Evolutionary conservation across 2,329 filamentous ascomycete species (phyloP), one percentile per base, ranked within the genome.

Genomic region (Aspergillus oerlinghausenensis): DNA sequence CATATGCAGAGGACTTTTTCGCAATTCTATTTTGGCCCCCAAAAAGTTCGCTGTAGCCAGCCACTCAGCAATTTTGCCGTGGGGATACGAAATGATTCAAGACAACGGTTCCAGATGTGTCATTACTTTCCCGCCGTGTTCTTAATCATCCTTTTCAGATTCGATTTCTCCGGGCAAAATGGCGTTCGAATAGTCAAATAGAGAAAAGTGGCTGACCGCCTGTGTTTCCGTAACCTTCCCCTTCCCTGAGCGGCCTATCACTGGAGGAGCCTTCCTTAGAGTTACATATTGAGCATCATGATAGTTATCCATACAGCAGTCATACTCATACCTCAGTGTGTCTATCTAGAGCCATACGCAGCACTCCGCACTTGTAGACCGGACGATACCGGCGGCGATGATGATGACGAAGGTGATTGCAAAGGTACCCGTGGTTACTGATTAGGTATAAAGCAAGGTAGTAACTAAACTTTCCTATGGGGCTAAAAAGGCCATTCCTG

Each of bases 21-120:
- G 21, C 19, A 23, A 50, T 50, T 35, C 26, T 56, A 26, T 50
- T 56, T 59, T 61, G 60, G 60, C 60, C 60, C 60, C 60, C 60
- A 61, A 58, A 35, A 35, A 26, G 21, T 57, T 59, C 54, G 58
- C 23, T 47, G 47, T 57, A 55, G 60, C 54, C 57, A 60, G 60
- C 60, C 60, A 61, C 60, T 1, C 7, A 23, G 29, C 38, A 29
- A 52, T 50, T 45, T 11, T 11, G 21, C 42, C 11, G 10, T 47
- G 21, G 23, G 11, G 23, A 47, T 47, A 47, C 43, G 11, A 1
- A 23, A 47, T 25, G 43, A 26, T 47, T 45, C 23, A 23, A 25
- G 43, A 14, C 17, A 45, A 47, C 7, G 40, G 40, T 25, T 25
- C 43, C 5, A 47, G 43, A 7, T 23, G 7, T 10, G 42, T 11